Base-by-base conservation (phyloP, 2,329 filamentous ascomycete genomes). In the Aspergillus flavus region DNA sequence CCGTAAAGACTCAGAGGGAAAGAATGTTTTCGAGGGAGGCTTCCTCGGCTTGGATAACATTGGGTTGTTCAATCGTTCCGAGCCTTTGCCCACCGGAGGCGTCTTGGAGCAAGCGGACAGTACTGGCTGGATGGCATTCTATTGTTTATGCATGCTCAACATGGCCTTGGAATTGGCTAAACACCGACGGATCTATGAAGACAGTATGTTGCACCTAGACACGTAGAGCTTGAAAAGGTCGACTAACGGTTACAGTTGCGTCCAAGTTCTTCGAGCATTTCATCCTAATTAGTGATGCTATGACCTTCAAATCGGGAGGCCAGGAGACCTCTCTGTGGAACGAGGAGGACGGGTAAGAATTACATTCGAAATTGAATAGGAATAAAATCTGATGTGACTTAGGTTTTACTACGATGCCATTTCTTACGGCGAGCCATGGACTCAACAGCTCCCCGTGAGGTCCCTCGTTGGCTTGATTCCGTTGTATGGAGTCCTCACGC, bases 231-330 rank as follows among this genome's bases (percentile, higher is more conserved):
- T 28, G n/a, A n/a, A 45, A 21, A 45, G 26, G n/a, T 21, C 11
- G 30, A 63, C 52, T 50, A 36, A 53, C 23, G 4, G 19, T 21
- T 7, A 6, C 45, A 78, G 91, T 98, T 82, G 94, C 94, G 1
- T 96, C 93, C 57, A 98, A 98, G 80, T 98, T 98, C 83, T 98
- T 98, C 73, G 95, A 98, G 81, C 95, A 98, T 75, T 98, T 98
- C 80, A 92, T 98, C 74, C 89, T 97, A 78, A 98, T 98, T 78
- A 96, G 93, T 74, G 95, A 98, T 80, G 95, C 94, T 62, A 97
- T 98, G 94, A 93, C 91, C 0, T 94, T 91, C 85, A 90, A 92
- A 81, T 71, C 84, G 78, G 79, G 89, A 80, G 81, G 89, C 82
- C 75, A 87, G 69, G 91, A 95, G 72, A 88, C 92, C 73, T 96